Base-by-base conservation (phyloP, 345 rosid species). In the Geranium brycei region DNA sequence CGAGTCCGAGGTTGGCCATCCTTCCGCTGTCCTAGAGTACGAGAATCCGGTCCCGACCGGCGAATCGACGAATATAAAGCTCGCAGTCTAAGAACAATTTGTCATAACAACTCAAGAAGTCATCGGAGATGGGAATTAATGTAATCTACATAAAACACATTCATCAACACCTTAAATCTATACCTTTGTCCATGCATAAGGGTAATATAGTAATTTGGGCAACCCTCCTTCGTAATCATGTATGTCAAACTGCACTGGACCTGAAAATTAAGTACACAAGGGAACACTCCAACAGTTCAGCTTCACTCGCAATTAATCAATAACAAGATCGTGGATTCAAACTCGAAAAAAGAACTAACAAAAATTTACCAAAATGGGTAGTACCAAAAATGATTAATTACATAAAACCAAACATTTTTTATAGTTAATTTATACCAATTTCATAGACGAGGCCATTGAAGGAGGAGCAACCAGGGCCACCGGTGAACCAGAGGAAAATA, bases 401-500 rank as follows among this genome's bases (percentile, higher is more conserved):
- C n/a, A n/a, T n/a, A n/a, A n/a, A n/a, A n/a, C n/a, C n/a, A n/a
- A n/a, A n/a, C n/a, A n/a, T n/a, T n/a, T n/a, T n/a, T n/a, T n/a
- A n/a, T n/a, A n/a, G n/a, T n/a, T n/a, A n/a, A n/a, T n/a, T n/a
- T n/a, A n/a, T 23, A 70, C 81, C 81, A 18, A 75, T 69, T 70
- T 78, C 78, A 57, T 72, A 72, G 64, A 72, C 13, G 17, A 78
- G 65, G 19, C 78, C 81, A 40, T 35, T 30, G 60, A 78, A 72
- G 31, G 74, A 51, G 57, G 79, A 72, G 41, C 82, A 78, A 14
- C 76, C 79, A 7, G 82, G 82, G 28, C 82, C 82, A 1, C 82
- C 82, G 2, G 72, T 72, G 17, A 75, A 57, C 78, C 78, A 78
- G 8, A 78, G 72, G n/a, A 78, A n/a, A 14, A 78, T 62, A 40